Conservation (phyloP, 441 rosid species). For the Bocquillonia castaneifolia region DNA sequence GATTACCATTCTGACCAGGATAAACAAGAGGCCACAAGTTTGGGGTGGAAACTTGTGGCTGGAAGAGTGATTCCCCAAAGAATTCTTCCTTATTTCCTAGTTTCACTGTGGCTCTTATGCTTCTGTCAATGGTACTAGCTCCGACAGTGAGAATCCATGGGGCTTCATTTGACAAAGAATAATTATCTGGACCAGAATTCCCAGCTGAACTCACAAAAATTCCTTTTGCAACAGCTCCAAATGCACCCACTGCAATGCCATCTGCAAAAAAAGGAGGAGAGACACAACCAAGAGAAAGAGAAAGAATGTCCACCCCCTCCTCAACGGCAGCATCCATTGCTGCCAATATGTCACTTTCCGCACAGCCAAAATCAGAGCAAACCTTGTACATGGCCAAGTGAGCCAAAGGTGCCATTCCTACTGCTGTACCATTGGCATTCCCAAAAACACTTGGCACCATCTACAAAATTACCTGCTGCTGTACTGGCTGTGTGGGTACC, state of each 20-base stretch:
- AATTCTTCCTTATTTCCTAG: slow-evolving; percentile 50
- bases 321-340: slow-evolving; percentile 61
- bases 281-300: slow-evolving; percentile 51
- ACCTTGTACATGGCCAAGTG: slow-evolving; percentile 70
- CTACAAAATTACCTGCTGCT: slow-evolving; percentile 57
- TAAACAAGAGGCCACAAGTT: slow-evolving; percentile 40
- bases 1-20: slow-evolving; percentile 31
- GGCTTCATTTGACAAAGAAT: slow-evolving; percentile 41
- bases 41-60: slow-evolving; percentile 31
- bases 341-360: slow-evolving; percentile 47
- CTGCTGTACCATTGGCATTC: slow-evolving; percentile 69
- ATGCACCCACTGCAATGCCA: slow-evolving; percentile 43
- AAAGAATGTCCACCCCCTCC: slow-evolving; percentile 63
- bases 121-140: slow-evolving; percentile 54
- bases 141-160: slow-evolving; percentile 53
- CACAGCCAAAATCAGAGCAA: slow-evolving; percentile 39
- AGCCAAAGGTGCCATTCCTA: slow-evolving; percentile 73
- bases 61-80: slow-evolving; percentile 52
- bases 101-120: slow-evolving; percentile 37
- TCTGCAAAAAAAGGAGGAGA: slow-evolving; percentile 36
- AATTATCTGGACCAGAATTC: slow-evolving; percentile 38
- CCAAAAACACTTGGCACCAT: slow-evolving; percentile 55
- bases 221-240: slow-evolving; percentile 48
- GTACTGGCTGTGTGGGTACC: slow-evolving; percentile 81
- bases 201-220: slow-evolving; percentile 51